Evolutionary conservation across 768 basidiomycete genomes (phyloP), one percentile per base, ranked within the genome.

Genomic region (Phanerochaete carnosa): DNA sequence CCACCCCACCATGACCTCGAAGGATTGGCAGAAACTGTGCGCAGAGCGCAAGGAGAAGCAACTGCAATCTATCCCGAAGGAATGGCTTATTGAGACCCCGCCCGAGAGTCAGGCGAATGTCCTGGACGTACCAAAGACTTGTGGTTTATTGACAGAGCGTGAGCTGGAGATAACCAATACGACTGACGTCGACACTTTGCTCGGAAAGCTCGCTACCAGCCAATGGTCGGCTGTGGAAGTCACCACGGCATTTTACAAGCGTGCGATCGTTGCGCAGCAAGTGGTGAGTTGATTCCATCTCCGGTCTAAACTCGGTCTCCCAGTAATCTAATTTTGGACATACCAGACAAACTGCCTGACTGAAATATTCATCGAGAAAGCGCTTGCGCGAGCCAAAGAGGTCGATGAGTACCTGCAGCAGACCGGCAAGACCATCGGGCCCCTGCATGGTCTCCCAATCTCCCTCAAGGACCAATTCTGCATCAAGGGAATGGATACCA

Each of bases 121-220:
- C 35, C 75, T 77, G 4, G 70, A 74, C 47, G 72, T 89, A 45
- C 87, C 89, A 8, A 75, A 75, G 61, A 72, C 74, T 3, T 84
- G 80, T 66, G 86, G 86, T 2, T 68, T 92, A 15, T 77, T 94
- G 32, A 80, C 81, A 6, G 60, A 69, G 1, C 74, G 70, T 29
- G 87, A 91, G 64, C 64, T 89, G 28, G 79, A 80, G 61, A 90
- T 90, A 43, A 91, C 89, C 1, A 80, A 79, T 46, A 75, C 76
- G 0, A 71, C 69, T 45, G 85, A 89, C 65, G 66, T 72, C 23
- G 60, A 64, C 15, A 65, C 70, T 7, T 70, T 92, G 3, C 74
- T 92, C 30, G 60, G 73, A 28, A 86, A 80, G 33, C 73, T 93
- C 15, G 82, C 81, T 15, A 72, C 65, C 0, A 79, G 78, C 2